A percentile compares a stretch with the other conserved stretches of the same genome.
Conservation (phyloP, 306 rosid species). For the Datisca glomerata region DNA sequence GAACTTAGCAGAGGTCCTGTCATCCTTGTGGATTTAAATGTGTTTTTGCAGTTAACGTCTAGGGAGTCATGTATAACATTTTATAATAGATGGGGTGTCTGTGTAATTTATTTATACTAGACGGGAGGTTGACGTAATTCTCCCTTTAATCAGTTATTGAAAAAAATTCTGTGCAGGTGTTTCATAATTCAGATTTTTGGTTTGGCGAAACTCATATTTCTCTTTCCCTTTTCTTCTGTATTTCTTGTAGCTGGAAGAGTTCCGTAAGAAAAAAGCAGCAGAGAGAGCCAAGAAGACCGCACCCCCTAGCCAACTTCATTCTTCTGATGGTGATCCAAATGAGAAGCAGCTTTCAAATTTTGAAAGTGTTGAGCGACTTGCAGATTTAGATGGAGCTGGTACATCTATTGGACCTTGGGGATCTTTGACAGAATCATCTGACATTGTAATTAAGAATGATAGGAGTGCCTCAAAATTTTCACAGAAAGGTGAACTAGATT, state of each 20-base stretch:
- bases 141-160: no score
- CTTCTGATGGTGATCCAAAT: constrained; percentile 30
- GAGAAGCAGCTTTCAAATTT: constrained; percentile 52
- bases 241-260: constrained; percentile 76
- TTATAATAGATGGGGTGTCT: no score
- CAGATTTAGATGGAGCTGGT: constrained; percentile 50
- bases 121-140: no score
- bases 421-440: constrained; percentile 21
- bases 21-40: no score
- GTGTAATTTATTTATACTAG: no score
- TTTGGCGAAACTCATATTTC: not conserved
- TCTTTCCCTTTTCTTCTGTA: constrained; percentile 6
- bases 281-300: constrained; percentile 62
- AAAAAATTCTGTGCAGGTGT: no score
- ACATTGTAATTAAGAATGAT: constrained; percentile 27
- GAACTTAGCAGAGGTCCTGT: no score
- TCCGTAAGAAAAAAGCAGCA: constrained; percentile 87
- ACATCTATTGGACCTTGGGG: constrained; percentile 42
- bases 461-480: constrained; percentile 16
- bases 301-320: constrained; percentile 23
- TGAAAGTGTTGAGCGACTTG: constrained; percentile 37
- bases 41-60: no score
- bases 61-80: no score
- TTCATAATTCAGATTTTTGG: constrained; percentile 2
- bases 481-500: constrained; percentile 29